These are phyloP conservation scores for Verticillium isaacii DNA, from an alignment of 2,329 filamentous ascomycete genomes.

Conservation along the genomic window DNA sequence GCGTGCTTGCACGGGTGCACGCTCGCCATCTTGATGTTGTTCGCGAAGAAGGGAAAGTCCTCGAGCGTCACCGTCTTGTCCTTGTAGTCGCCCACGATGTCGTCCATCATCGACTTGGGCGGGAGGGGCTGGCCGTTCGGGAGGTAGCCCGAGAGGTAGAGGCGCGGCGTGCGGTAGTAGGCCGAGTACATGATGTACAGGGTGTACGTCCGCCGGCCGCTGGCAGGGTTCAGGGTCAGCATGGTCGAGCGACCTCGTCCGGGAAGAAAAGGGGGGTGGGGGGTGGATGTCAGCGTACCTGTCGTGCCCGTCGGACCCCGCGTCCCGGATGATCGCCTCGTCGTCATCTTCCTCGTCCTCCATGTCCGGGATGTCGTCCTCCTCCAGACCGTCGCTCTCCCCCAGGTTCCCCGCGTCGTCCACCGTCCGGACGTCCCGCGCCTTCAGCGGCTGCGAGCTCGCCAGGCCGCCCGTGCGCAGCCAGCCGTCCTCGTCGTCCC, in stretches of 20 bases:
- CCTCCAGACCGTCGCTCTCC: constrained; percentile 63
- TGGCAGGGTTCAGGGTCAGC: constrained; percentile 28
- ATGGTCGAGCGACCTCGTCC: background rate
- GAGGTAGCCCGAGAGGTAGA: constrained; percentile 90
- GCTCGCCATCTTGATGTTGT: constrained; percentile 90
- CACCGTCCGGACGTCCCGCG: constrained; percentile 77
- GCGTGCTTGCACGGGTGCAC: constrained; percentile 98
- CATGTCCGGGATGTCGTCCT: constrained; percentile 92
- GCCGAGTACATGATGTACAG: constrained; percentile 98
- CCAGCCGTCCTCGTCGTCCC: constrained; percentile 81
- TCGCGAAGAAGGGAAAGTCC: constrained; percentile 92
- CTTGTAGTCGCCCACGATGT: constrained; percentile 94
- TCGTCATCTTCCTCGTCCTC: constrained; percentile 97
- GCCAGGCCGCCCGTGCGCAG: constrained; percentile 77
- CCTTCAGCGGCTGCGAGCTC: constrained; percentile 70
- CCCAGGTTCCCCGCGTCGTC: constrained; percentile 86
- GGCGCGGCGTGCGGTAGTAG: constrained; percentile 91
- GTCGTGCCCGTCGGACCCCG: constrained; percentile 41
- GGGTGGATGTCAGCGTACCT: constrained; percentile 29
- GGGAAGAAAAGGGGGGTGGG: too few species aligned
- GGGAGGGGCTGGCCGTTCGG: constrained; percentile 75
- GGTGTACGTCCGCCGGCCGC: constrained; percentile 86
- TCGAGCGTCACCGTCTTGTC: constrained; percentile 98
- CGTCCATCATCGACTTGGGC: constrained; percentile 88
- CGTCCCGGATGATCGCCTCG: constrained; percentile 89